Evolutionary conservation across 805 yeast genomes (phyloP).

Genomic region (Yamadazyma nakazawae): DNA sequence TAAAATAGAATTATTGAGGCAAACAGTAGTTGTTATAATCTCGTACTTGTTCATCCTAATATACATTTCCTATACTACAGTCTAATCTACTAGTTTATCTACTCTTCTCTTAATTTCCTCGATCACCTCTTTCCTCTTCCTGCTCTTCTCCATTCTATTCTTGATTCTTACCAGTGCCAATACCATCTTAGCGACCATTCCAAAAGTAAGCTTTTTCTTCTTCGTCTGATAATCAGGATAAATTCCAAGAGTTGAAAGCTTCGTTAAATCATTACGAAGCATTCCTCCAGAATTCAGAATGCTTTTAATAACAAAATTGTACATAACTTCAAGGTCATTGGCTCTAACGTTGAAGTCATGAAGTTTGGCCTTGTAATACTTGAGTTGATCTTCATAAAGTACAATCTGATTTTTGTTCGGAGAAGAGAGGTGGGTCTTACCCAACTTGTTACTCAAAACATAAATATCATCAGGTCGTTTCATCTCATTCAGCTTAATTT

Average conservation of each 20-base stretch:
- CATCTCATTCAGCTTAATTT: constrained; percentile 5
- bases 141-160: constrained; percentile 26
- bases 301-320: constrained; percentile 27
- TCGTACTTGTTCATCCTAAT: neutral
- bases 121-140: constrained; percentile 23
- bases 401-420: neutral
- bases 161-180: constrained; percentile 34
- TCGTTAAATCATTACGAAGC: constrained; percentile 19
- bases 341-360: constrained; percentile 38
- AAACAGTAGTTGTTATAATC: neutral
- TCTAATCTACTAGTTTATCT: constrained; percentile 13
- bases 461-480: constrained; percentile 26
- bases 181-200: constrained; percentile 35
- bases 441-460: constrained; percentile 20
- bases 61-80: constrained; percentile 17
- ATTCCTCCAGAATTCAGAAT: constrained; percentile 25
- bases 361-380: constrained; percentile 45
- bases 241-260: constrained; percentile 29
- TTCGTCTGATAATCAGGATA: constrained; percentile 26
- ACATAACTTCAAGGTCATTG: constrained; percentile 35
- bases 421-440: constrained; percentile 19
- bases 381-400: constrained; percentile 34
- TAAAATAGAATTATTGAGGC: neutral
- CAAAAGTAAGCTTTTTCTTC: constrained; percentile 24
- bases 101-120: constrained; percentile 14